Conservation (phyloP, 345 rosid genomes). For the Gynandropsis gynandra region DNA sequence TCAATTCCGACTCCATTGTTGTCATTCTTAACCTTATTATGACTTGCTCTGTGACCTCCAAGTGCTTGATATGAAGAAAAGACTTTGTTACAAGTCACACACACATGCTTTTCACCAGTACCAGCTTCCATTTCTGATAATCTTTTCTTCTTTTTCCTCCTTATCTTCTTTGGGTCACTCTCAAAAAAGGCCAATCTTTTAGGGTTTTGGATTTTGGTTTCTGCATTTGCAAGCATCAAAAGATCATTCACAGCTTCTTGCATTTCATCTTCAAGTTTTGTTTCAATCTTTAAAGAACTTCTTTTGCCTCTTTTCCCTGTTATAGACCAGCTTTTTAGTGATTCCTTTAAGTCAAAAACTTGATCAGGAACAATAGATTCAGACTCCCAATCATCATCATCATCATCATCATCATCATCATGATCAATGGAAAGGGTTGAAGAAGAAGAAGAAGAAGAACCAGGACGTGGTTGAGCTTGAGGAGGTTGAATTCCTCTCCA, state of each 20-base stretch:
- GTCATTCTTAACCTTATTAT: conserved; percentile 32
- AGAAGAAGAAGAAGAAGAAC: conserved; percentile 23
- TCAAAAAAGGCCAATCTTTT: neutral
- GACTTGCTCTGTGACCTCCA: conserved; percentile 53
- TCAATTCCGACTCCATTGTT: conserved; percentile 18
- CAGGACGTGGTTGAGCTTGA: conserved; percentile 8
- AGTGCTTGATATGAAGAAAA: conserved; percentile 43
- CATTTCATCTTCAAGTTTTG: conserved; percentile 3
- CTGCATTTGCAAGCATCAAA: conserved; percentile 28
- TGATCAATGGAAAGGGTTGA: conserved; percentile 27
- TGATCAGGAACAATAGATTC: neutral
- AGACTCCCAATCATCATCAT: conserved; percentile 7
- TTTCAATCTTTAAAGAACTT: neutral
- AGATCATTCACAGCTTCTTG: conserved; percentile 28
- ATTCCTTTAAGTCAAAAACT: conserved; percentile 25
- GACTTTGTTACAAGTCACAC: conserved; percentile 38
- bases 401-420: conserved; percentile 11
- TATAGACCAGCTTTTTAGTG: conserved; percentile 29
- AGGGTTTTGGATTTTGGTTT: conserved; percentile 6
- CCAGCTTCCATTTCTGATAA: conserved; percentile 31
- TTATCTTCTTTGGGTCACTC: conserved; percentile 17
- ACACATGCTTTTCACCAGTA: conserved; percentile 21
- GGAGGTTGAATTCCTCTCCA: conserved; percentile 49
- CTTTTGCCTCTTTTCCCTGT: conserved; percentile 36
- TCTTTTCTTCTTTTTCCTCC: conserved; percentile 27